Base-by-base conservation (phyloP, 768 basidiomycete genomes). In the Suillus alpinus region DNA sequence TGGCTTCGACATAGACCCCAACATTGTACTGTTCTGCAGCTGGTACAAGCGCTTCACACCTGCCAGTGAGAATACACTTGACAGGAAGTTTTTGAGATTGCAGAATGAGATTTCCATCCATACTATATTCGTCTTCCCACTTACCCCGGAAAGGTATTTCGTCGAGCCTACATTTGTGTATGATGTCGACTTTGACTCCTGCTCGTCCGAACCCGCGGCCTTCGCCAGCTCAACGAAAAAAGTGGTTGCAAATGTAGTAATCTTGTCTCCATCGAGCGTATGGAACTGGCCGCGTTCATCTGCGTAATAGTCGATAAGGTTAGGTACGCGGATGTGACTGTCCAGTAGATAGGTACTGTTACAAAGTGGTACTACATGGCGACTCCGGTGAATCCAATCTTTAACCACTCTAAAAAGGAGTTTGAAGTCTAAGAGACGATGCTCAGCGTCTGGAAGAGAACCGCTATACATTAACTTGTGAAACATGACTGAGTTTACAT, bases 1-100 rank as follows among this genome's bases (percentile, higher is more conserved):
- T 99, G 39, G 97, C 97, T 74, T 99, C 97, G 68, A 99, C 98
- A 77, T 99, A 99, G 50, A 99, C 93, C n/a, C 97, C 97, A 59
- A 99, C 83, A 70, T 94, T 85, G 75, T 89, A 98, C 68, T 87
- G 85, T 68, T 95, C 93, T 12, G 97, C 97, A 16, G 95, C 97
- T 98, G 95, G 72, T 99, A 97, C 52, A 98, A 85, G 72, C 98
- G 92, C 75, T 99, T 99, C 62, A 99, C 97, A 32, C 97, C 97
- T 16, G n/a, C n/a, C n/a, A n/a, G 97, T 99, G 2, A 94, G 81
- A 7, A 96, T 95, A 71, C 97, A 99, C 69, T 88, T 89, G 26
- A 98, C 94, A 41, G 97, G 95, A 37, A 98, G 83, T 56, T 91
- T 87, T 94, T 97, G 68, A 39, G 51, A 47, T 14, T 31, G 65